Evolutionary conservation across 2,329 filamentous ascomycete genomes (phyloP), one percentile per base, ranked within the genome.

Genomic region (Neopestalotiopsis clavispora): DNA sequence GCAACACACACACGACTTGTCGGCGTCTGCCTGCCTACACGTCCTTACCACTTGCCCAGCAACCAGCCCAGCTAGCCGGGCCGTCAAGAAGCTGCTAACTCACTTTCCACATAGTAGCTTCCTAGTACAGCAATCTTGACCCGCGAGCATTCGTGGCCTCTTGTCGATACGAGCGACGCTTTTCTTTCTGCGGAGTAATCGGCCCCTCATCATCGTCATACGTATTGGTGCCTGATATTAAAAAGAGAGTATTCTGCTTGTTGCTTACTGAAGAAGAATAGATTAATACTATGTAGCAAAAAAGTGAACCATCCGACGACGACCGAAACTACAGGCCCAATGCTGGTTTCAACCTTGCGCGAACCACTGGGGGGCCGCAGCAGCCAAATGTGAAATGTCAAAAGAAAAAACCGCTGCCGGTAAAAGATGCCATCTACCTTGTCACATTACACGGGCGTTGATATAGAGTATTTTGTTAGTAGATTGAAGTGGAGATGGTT

Each of bases 371-470:
- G 17, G 45, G 45, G 5, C 23, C 23, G 23, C 23, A 28, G 23
- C 23, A 28, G 23, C 23, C 23, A 28, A 20, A 52, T 52, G 45
- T n/a, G 42, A n/a, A 49, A 49, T n/a, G 45, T 4, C 4, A 52
- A 10, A n/a, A 52, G n/a, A 7, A 45, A 45, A 17, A 49, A 49
- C 42, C 42, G 17, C 45, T 4, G 45, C 45, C 45, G 45, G 45
- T 52, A 52, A 52, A 52, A 52, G 45, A 52, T 52, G 45, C 45
- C 45, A 52, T n/a, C 45, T 52, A n/a, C 45, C 45, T 52, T 52
- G 45, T 52, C 45, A 52, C 45, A 52, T 52, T 23, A 52, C 45
- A 52, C 45, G n/a, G 45, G 45, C n/a, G 20, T 17, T 52, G 9
- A 52, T 52, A 52, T 52, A 52, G 34, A 38, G 34, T 38, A 38